These are phyloP conservation scores for Ceriops decandra DNA, from an alignment of 345 rosid species.

Conservation along the genomic window DNA sequence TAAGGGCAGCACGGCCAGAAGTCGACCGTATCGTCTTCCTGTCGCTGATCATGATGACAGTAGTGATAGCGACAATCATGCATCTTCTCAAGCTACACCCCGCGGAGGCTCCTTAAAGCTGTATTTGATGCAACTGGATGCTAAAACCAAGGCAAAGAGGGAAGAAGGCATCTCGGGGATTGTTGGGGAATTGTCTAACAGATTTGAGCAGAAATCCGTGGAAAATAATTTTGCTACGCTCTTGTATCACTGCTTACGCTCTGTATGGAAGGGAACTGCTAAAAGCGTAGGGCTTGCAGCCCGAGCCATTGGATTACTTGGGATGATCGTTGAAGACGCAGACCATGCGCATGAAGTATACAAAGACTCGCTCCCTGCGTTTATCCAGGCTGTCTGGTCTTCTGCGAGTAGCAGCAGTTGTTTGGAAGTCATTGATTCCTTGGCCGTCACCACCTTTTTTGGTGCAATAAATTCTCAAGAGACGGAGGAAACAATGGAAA, in stretches of 20 bases:
- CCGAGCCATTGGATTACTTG: neutral
- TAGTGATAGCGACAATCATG: too few relatives aligned
- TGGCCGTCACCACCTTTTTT: neutral
- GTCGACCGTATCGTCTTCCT: too few relatives aligned
- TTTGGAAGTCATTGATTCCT: neutral
- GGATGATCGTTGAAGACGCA: neutral
- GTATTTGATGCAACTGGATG: conserved; percentile 1
- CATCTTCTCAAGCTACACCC: too few relatives aligned
- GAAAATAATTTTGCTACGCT: conserved; percentile 3
- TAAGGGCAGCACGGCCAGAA: too few relatives aligned
- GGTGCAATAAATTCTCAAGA: neutral
- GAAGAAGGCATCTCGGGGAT: neutral
- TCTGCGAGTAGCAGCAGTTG: too few relatives aligned
- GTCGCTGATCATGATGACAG: too few relatives aligned
- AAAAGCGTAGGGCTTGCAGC: neutral
- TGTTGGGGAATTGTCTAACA: conserved; percentile 4
- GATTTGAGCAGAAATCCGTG: neutral
- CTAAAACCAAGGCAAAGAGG: neutral
- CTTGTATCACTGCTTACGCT: conserved; percentile 2
- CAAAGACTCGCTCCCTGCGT: conserved; percentile 1
- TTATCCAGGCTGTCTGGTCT: neutral
- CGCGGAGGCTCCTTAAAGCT: neutral
- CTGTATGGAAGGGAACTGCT: neutral
- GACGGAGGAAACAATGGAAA: neutral
- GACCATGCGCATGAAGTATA: conserved; percentile 5